A percentile compares a stretch with the other conserved stretches of the same genome.
These are phyloP conservation scores for Zygotorulaspora chibaensis DNA, from an alignment of 805 yeast species.

Conservation along the genomic window DNA sequence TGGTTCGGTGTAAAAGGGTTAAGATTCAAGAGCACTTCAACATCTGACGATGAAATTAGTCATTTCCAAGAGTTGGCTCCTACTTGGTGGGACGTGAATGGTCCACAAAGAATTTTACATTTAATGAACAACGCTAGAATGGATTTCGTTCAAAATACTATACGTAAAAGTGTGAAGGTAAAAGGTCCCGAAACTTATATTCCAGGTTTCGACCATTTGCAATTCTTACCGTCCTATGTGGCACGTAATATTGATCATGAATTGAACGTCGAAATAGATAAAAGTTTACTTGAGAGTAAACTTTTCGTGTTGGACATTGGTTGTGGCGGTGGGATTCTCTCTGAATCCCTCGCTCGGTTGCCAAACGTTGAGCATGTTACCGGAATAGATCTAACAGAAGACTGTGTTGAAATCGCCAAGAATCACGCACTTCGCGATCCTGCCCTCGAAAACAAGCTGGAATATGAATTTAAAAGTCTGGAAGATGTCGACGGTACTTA, in stretches of 20 bases:
- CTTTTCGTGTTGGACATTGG: constrained; percentile 79
- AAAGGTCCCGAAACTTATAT: constrained; percentile 48
- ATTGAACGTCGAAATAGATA: constrained; percentile 35
- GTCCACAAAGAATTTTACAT: constrained; percentile 90
- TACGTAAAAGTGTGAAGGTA: constrained; percentile 35
- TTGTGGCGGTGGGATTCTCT: constrained; percentile 95
- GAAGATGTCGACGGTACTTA: constrained; percentile 53
- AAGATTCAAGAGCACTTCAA: constrained; percentile 12
- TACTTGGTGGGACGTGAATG: constrained; percentile 98
- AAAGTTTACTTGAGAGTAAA: constrained; percentile 31
- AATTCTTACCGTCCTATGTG: constrained; percentile 59
- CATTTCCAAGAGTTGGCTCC: constrained; percentile 86
- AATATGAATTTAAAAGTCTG: constrained; percentile 57
- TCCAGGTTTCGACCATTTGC: constrained; percentile 67
- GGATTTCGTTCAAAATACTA: constrained; percentile 73
- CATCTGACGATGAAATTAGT: constrained; percentile 53
- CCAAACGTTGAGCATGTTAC: constrained; percentile 56
- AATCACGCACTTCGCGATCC: constrained; percentile 69
- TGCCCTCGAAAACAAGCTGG: constrained; percentile 46
- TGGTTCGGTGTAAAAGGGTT: background rate
- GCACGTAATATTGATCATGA: constrained; percentile 53
- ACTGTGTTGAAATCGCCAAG: constrained; percentile 76
- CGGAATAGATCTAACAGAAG: constrained; percentile 83
- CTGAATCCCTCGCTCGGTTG: constrained; percentile 82
- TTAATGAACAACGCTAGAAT: constrained; percentile 87